Evolutionary conservation across 1,284 basidiomycete species (phyloP).

Genomic region (Athelia psychrophila): DNA sequence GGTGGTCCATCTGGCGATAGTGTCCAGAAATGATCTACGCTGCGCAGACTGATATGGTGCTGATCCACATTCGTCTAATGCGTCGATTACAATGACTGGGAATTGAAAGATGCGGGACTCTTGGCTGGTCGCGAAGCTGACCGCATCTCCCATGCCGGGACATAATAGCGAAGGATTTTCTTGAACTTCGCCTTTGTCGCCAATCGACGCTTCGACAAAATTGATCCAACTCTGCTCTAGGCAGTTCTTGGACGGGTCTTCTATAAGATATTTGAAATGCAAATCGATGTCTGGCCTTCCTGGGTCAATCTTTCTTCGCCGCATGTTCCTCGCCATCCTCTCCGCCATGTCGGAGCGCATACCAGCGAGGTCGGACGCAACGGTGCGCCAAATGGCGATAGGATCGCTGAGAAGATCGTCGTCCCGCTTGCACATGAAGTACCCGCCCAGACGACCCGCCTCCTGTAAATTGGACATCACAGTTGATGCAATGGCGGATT

Average conservation of each 20-base stretch:
- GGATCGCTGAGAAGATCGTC: conserved; percentile 16
- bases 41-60: background rate
- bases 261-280: conserved; percentile 9
- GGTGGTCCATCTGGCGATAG: conserved; percentile 16
- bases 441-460: conserved; percentile 17
- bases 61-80: conserved; percentile 28
- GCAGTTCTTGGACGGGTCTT: background rate
- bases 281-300: conserved; percentile 14
- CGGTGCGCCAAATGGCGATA: conserved; percentile 17
- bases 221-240: background rate
- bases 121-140: background rate
- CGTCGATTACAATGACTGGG: conserved; percentile 27
- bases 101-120: background rate
- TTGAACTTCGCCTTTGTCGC: background rate
- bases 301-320: conserved; percentile 15
- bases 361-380: conserved; percentile 23
- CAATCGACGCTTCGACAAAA: conserved; percentile 19
- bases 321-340: conserved; percentile 12
- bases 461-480: conserved; percentile 13
- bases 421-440: conserved; percentile 24
- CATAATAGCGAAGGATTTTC: too few relatives aligned
- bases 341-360: conserved; percentile 14
- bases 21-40: conserved; percentile 12
- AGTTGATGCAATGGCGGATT: conserved; percentile 20
- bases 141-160: background rate